Percentiles rank a stretch among this genome's conserved stretches.
Evolutionary conservation across 306 rosid species (phyloP).

Genomic region (Pyrus betulifolia): DNA sequence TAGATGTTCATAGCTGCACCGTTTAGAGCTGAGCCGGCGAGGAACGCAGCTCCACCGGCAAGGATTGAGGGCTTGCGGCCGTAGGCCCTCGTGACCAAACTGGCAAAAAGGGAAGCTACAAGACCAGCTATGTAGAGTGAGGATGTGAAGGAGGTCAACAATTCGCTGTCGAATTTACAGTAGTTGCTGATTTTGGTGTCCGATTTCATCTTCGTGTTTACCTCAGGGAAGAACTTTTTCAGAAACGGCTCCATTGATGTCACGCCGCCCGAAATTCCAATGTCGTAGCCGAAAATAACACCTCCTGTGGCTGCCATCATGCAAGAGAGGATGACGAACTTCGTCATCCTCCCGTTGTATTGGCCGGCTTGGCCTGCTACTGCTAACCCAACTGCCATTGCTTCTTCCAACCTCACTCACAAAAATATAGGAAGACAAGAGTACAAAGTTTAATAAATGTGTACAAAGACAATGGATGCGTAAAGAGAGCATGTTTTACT

Average conservation of each 20-base stretch:
- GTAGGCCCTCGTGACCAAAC: constrained; percentile 41
- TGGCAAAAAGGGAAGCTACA: constrained; percentile 54
- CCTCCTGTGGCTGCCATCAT: constrained; percentile 62
- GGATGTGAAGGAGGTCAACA: constrained; percentile 66
- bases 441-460: background rate
- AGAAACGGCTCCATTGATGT: constrained; percentile 75
- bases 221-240: constrained; percentile 57
- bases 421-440: background rate
- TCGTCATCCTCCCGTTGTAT: constrained; percentile 52
- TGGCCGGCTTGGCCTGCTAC: constrained; percentile 14
- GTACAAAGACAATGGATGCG: background rate
- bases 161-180: constrained; percentile 57
- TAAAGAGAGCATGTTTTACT: too few species aligned
- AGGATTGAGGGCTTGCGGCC: constrained; percentile 70
- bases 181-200: constrained; percentile 54
- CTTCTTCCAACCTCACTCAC: background rate
- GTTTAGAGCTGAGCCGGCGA: constrained; percentile 55
- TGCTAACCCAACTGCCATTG: constrained; percentile 46
- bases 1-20: constrained; percentile 55
- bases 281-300: constrained; percentile 55
- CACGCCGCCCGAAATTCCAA: constrained; percentile 70
- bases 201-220: constrained; percentile 37
- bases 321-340: constrained; percentile 36
- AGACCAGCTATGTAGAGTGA: constrained; percentile 71
- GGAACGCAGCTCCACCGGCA: constrained; percentile 52